These are phyloP conservation scores for Podaxis sp. DNA, from an alignment of 768 basidiomycete species.

Conservation along the genomic window DNA sequence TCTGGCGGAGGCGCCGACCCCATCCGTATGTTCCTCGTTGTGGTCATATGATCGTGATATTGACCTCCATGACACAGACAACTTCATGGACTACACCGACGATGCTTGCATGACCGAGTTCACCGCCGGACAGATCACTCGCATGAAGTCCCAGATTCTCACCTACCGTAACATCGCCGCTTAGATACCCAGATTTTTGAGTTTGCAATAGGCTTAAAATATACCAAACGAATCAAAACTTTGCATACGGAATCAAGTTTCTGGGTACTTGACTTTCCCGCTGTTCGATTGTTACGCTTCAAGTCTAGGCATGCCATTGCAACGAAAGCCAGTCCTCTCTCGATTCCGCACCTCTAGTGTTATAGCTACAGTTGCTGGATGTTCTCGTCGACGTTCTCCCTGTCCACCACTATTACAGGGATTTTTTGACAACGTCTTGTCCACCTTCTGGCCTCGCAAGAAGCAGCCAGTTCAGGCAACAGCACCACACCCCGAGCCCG, in stretches of 20 bases:
- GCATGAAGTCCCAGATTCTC: conserved; percentile 39
- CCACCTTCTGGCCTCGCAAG: neutral
- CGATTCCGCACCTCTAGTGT: too few relatives aligned
- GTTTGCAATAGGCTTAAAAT: neutral
- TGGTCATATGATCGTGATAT: neutral
- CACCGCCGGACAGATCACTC: conserved; percentile 44
- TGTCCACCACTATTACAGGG: neutral
- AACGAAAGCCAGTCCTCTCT: too few relatives aligned
- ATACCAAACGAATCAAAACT: neutral
- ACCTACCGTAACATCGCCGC: conserved; percentile 42
- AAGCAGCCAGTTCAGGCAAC: neutral
- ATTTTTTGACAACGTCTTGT: neutral
- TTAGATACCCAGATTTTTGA: conserved; percentile 13
- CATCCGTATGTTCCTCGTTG: conserved; percentile 33
- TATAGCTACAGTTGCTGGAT: too few relatives aligned
- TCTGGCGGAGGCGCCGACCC: conserved; percentile 41
- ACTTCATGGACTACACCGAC: conserved; percentile 56
- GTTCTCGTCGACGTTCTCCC: neutral
- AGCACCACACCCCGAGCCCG: neutral
- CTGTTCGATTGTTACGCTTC: too few relatives aligned
- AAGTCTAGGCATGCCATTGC: too few relatives aligned
- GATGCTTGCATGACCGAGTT: conserved; percentile 53
- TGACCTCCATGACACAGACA: conserved; percentile 28
- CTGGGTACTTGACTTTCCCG: too few relatives aligned
- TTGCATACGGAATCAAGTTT: neutral